Base-by-base conservation (phyloP, 371 early-diverging fungal species). In the Zancudomyces culisetae region DNA sequence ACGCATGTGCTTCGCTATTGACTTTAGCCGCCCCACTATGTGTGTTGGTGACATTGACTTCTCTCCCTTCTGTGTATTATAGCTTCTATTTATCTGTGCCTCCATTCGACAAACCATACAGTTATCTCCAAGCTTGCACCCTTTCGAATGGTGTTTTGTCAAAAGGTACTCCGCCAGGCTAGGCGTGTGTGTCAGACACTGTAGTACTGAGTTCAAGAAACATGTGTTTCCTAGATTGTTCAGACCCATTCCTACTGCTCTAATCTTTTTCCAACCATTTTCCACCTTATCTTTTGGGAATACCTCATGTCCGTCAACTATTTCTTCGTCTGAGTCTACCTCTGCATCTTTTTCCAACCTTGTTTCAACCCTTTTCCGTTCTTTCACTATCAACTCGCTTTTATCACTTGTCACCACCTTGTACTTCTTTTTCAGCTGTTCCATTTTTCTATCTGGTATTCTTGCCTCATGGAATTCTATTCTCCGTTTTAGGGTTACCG, bases 151-250 rank as follows among this genome's bases (percentile, higher is more conserved):
- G 6, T 67, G 70, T 45, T 61, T 66, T 20, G 68, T 55, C 27
- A 83, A 62, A 46, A 87, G 71, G 57, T 78, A 83, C 51, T 86
- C 77, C 18, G 87, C 78, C 30, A 94, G 65, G 1, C 87, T 80
- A 6, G 85, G 75, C 1, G 96, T 91, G 52, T 85, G 86, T 13
- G 81, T 80, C 52, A 98, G 64, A 58, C 95, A 95, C 62, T 95
- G 93, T 18, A 98, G 61, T 2, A 84, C 79, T 13, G 88, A 80
- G 70, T 94, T 97, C 60, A 96, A 71, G 68, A 85, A 98, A 62
- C 98, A 98, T 0, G 95, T 93, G 58, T 97, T 97, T 23, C 90
- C 88, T 35, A 88, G 71, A 60, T 95, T 93, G 54, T 76, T 65
- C 30, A 93, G 66, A 3, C 93, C 93, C 19, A 81, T 77, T 2